phyloP scores from a whole-genome alignment of 345 rosid species.

The Erysimum cheiranthoides region DNA sequence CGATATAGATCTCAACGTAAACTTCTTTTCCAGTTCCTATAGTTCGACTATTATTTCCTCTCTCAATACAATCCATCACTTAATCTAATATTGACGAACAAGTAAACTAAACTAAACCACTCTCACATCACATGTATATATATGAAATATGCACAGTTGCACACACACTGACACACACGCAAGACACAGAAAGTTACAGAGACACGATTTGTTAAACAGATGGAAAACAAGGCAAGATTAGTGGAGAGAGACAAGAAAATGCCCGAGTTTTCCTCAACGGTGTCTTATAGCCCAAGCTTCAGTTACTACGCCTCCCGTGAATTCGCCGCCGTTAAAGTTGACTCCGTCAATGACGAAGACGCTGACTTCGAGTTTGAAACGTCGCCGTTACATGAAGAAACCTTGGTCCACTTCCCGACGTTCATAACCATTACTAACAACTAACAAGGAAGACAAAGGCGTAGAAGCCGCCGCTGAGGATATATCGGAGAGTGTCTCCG shows the following conservation, averaged over 20 bases:
- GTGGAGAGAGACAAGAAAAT: constrained; percentile 19
- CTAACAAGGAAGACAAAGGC: background rate
- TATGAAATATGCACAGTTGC: background rate
- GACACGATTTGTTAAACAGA: background rate
- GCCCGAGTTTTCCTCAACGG: constrained; percentile 44
- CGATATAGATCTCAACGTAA: background rate
- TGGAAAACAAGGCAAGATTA: background rate
- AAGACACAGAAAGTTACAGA: background rate
- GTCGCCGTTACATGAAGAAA: constrained; percentile 30
- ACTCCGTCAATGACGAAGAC: constrained; percentile 25
- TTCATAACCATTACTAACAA: background rate
- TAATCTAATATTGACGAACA: background rate
- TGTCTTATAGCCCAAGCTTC: constrained; percentile 73
- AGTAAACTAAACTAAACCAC: constrained; percentile 22
- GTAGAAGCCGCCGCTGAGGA: constrained; percentile 30
- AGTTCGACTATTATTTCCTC: background rate
- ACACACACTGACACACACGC: too few species aligned
- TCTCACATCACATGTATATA: background rate
- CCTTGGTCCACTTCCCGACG: constrained; percentile 37
- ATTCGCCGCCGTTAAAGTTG: constrained; percentile 31
- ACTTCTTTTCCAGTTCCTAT: background rate
- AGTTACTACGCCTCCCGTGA: constrained; percentile 55
- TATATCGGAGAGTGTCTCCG: constrained; percentile 47
- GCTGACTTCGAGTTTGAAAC: constrained; percentile 71
- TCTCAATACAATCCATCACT: too few species aligned